Percentiles rank a stretch among this genome's conserved stretches.
phyloP scores from a whole-genome alignment of 345 rosid species.

The Aquilaria malaccensis region DNA sequence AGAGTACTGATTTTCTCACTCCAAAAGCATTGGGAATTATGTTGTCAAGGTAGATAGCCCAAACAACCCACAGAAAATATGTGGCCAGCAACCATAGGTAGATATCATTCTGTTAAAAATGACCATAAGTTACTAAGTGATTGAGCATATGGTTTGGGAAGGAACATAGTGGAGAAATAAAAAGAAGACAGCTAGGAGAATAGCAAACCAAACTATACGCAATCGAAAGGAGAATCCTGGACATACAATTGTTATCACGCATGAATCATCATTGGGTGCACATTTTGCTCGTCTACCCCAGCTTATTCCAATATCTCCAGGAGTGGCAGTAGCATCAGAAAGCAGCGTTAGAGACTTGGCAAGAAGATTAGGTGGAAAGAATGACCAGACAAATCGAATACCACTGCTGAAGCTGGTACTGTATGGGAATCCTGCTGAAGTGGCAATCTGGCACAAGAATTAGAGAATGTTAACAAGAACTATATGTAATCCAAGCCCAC shows the following conservation, averaged over 20 bases:
- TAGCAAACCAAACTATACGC: background rate
- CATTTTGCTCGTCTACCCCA: constrained; percentile 68
- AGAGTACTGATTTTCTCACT: constrained; percentile 64
- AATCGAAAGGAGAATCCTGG: background rate
- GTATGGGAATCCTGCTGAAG: constrained; percentile 64
- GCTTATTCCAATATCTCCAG: constrained; percentile 69
- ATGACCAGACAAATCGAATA: constrained; percentile 53
- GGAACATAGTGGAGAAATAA: background rate
- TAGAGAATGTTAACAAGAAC: constrained; percentile 11
- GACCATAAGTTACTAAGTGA: background rate
- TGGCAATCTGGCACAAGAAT: constrained; percentile 41
- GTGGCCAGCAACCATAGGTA: constrained; percentile 63
- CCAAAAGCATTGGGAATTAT: constrained; percentile 76
- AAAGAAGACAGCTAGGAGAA: background rate
- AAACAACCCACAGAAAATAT: constrained; percentile 54
- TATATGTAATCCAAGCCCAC: background rate
- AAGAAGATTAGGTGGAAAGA: constrained; percentile 91
- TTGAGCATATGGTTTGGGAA: background rate
- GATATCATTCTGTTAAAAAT: constrained; percentile 60
- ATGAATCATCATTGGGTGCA: constrained; percentile 37
- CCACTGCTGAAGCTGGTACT: constrained; percentile 12
- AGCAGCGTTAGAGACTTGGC: constrained; percentile 51
- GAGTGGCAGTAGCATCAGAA: constrained; percentile 57
- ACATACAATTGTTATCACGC: constrained; percentile 74
- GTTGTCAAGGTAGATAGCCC: constrained; percentile 86